Base-by-base conservation (phyloP, 2,329 filamentous ascomycete genomes). In the Colletotrichum sansevieriae region DNA sequence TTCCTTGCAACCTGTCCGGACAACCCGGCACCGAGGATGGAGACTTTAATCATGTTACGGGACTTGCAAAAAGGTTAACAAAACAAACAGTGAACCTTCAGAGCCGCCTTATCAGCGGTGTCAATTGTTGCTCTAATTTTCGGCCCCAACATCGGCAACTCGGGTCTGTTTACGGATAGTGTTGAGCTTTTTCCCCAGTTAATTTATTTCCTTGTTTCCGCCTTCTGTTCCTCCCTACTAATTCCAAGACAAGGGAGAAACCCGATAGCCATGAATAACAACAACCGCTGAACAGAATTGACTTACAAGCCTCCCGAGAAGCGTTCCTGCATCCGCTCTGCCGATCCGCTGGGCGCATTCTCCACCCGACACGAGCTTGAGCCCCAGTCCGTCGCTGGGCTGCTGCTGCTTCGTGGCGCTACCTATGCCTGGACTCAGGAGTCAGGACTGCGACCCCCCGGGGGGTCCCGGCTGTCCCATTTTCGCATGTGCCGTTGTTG, bases 301-400 rank as follows among this genome's bases (percentile, higher is more conserved):
- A 39, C 62, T 33, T 20, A 12, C 13, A 12, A 12, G 20, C n/a
- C 20, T 51, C 44, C 51, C 51, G 22, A 20, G 29, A 39, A 41
- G 9, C 18, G 51, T 49, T 49, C 18, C 55, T 56, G 41, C 52
- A 39, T 43, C 12, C 57, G 29, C 33, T 47, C 41, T 54, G 39
- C 9, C 37, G 47, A 61, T 41, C 57, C 33, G 29, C 47, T 47
- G 25, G 25, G 43, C 57, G 60, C 49, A 47, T 33, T 29, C 35
- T 41, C 56, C 63, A 65, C 56, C 47, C 63, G 46, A 54, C 63
- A 65, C 56, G 63, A 65, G 56, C 56, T 46, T 20, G 41, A 18
- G 54, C 62, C 47, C 57, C 58, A 37, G 18, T 54, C 37, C 35
- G 55, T 29, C 18, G 15, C 52, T 18, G 18, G 18, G 18, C 18